phyloP scores from a whole-genome alignment of 2,329 filamentous ascomycete species.

The Tetracladium maxilliforme region DNA sequence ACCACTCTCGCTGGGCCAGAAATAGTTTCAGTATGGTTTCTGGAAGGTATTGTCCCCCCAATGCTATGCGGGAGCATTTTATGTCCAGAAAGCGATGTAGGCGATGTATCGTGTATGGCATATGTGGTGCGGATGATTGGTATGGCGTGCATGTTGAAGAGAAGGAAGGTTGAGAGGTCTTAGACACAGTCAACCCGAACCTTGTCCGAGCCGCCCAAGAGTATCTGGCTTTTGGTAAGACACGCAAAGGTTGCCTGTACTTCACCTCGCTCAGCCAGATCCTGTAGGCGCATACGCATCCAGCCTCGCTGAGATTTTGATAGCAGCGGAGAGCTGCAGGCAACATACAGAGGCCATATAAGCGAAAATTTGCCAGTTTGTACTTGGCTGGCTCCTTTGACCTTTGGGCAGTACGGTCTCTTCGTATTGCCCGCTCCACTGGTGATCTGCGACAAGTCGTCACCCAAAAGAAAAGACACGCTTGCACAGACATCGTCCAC shows the following conservation, averaged over 20 bases:
- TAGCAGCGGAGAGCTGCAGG: conserved; percentile 3
- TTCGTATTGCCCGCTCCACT: conserved; percentile 1
- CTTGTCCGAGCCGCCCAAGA: conserved; percentile 3
- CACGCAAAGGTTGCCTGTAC: conserved; percentile 3
- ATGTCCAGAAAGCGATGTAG: no score
- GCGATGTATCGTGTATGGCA: no score
- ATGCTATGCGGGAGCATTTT: no score
- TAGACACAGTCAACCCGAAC: conserved; percentile 7
- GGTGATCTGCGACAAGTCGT: conserved; percentile 6
- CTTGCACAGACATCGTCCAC: conserved; percentile 6
- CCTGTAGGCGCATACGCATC: conserved; percentile 5
- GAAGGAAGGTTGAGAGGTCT: no score
- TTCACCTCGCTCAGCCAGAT: conserved; percentile 5
- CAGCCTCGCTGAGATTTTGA: conserved; percentile 4
- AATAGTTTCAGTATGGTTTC: no score
- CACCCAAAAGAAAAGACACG: conserved; percentile 6
- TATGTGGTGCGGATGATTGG: no score
- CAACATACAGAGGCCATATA: conserved; percentile 6
- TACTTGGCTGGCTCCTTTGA: conserved; percentile 1
- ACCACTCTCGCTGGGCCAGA: no score
- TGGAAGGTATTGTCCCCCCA: no score
- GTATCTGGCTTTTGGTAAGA: conserved; percentile 4
- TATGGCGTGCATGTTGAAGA: no score
- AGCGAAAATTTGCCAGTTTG: conserved; percentile 6
- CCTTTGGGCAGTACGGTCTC: conserved; percentile 4